Percentiles rank a stretch among this genome's conserved stretches.
These are phyloP conservation scores for Closterium sp. DNA, from an alignment of 139 green algal genomes.

Conservation along the genomic window DNA sequence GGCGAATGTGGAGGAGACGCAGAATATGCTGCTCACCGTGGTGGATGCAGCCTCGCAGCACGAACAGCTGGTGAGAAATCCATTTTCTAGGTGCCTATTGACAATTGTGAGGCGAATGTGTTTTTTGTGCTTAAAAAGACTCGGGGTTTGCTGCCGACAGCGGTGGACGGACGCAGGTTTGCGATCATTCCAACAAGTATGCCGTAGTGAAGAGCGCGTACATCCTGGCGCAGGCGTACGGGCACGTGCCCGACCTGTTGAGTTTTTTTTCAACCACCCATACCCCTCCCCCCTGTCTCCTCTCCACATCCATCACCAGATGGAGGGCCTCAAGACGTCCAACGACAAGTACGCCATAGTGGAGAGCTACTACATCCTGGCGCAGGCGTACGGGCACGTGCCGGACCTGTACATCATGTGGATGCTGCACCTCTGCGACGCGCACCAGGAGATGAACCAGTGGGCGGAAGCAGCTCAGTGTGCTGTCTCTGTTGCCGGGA, in stretches of 20 bases:
- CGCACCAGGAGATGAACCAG: slow-evolving; percentile 42
- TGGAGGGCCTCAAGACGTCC: slow-evolving; percentile 2
- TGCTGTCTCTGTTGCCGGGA: slow-evolving; percentile 22
- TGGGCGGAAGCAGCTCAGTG: slow-evolving; percentile 50
- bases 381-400: slow-evolving; percentile 41
- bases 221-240: slow-evolving; percentile 17
- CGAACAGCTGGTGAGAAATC: slow-evolving; percentile 5
- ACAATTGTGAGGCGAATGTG: too few relatives aligned
- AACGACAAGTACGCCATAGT: slow-evolving; percentile 37
- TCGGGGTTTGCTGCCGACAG: too few relatives aligned
- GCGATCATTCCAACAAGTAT: too few relatives aligned
- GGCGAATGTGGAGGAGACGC: not conserved
- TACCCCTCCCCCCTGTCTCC: not conserved
- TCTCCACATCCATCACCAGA: not conserved
- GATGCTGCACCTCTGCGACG: slow-evolving; percentile 47
- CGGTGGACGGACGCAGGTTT: too few relatives aligned
- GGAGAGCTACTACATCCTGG: slow-evolving; percentile 40
- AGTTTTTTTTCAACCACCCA: slow-evolving; percentile 23
- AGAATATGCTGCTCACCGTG: slow-evolving; percentile 15
- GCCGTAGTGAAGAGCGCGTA: slow-evolving; percentile 37
- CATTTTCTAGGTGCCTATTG: too few relatives aligned
- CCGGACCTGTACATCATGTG: slow-evolving; percentile 51
- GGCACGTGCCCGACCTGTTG: slow-evolving; percentile 40
- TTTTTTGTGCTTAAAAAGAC: too few relatives aligned
- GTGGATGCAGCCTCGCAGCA: slow-evolving; percentile 18